phyloP scores from a whole-genome alignment of 1,284 basidiomycete genomes.

The Microbotryum scabiosae region DNA sequence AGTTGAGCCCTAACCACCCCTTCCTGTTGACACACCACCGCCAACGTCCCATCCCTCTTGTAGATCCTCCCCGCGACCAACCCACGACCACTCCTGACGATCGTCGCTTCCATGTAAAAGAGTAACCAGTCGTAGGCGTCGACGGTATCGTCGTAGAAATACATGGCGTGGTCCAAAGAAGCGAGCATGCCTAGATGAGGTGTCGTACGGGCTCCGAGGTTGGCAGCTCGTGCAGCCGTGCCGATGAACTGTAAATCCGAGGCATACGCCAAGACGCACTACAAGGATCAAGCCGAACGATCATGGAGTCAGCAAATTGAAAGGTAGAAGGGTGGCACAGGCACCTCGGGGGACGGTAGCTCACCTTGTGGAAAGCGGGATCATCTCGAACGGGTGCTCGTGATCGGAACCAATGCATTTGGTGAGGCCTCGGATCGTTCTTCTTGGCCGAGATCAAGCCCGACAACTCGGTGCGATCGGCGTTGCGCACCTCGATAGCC shows the following conservation, averaged over 20 bases:
- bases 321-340: not conserved
- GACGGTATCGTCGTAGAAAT: slow-evolving; percentile 25
- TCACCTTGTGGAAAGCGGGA: slow-evolving; percentile 67
- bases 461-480: slow-evolving; percentile 48
- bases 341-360: slow-evolving; percentile 14
- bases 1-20: too few relatives aligned
- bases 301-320: not conserved
- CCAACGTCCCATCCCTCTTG: slow-evolving; percentile 20
- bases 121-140: slow-evolving; percentile 27
- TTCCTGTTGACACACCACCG: not conserved
- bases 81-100: slow-evolving; percentile 19
- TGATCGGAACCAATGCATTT: slow-evolving; percentile 69
- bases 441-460: slow-evolving; percentile 29
- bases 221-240: slow-evolving; percentile 56
- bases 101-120: slow-evolving; percentile 23
- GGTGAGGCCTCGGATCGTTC: slow-evolving; percentile 32
- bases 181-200: slow-evolving; percentile 57
- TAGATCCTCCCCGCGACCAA: slow-evolving; percentile 26
- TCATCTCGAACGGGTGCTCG: slow-evolving; percentile 59
- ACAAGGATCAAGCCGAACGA: not conserved
- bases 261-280: slow-evolving; percentile 80
- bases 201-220: slow-evolving; percentile 43
- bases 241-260: slow-evolving; percentile 69
- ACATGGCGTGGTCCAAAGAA: slow-evolving; percentile 74
- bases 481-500: slow-evolving; percentile 32